These are phyloP conservation scores for Botrytis tulipae DNA, from an alignment of 2,329 filamentous ascomycete genomes.

Conservation along the genomic window DNA sequence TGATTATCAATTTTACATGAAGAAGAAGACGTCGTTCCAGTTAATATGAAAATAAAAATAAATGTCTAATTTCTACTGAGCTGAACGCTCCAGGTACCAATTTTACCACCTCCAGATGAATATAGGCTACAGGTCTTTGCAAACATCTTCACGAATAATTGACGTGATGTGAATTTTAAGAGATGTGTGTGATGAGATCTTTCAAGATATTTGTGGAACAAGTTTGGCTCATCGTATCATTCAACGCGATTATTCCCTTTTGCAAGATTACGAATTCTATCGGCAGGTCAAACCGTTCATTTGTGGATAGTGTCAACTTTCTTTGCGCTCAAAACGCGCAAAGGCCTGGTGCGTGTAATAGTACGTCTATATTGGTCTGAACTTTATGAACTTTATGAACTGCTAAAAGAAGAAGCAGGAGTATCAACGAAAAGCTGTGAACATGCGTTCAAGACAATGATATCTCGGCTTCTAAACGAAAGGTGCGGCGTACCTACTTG, in stretches of 20 bases:
- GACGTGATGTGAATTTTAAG: neutral
- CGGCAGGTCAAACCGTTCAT: neutral
- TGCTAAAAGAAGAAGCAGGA: neutral
- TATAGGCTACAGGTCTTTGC: neutral
- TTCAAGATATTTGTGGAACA: neutral
- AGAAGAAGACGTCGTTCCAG: neutral
- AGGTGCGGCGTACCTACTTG: neutral
- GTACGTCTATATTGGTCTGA: neutral
- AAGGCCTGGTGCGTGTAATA: neutral
- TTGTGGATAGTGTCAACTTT: neutral
- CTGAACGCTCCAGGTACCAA: neutral
- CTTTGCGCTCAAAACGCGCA: neutral
- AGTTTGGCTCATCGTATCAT: neutral
- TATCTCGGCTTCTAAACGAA: neutral
- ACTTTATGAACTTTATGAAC: neutral
- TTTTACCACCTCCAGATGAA: no score
- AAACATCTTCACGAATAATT: neutral
- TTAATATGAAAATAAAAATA: neutral
- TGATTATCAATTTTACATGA: accelerated
- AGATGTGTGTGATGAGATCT: neutral
- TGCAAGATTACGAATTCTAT: neutral
- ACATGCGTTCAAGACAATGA: neutral
- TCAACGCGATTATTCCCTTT: accelerated
- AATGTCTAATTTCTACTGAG: neutral
- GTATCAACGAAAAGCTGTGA: neutral